phyloP scores from a whole-genome alignment of 768 basidiomycete species.

The Daedalea quercina region DNA sequence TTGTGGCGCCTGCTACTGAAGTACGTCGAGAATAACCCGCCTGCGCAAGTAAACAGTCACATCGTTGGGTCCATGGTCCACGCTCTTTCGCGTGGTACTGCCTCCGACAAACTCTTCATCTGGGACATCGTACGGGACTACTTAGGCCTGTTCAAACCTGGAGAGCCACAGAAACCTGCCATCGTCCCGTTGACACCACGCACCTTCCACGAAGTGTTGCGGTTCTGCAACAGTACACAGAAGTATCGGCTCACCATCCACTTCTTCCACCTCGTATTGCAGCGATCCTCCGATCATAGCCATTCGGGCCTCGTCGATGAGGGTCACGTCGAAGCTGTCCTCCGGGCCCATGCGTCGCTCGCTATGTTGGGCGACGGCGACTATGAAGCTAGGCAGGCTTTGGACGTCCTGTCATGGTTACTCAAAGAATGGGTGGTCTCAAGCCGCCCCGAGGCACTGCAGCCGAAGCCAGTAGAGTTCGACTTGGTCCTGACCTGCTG shows the following conservation, averaged over 20 bases:
- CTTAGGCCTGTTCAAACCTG: constrained; percentile 50
- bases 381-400: constrained; percentile 34
- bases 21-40: constrained; percentile 35
- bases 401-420: constrained; percentile 66
- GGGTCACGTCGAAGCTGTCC: constrained; percentile 54
- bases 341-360: constrained; percentile 41
- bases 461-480: constrained; percentile 47
- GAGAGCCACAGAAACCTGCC: constrained; percentile 30
- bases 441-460: constrained; percentile 16
- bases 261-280: constrained; percentile 55
- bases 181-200: constrained; percentile 38
- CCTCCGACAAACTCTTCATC: constrained; percentile 58
- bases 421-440: constrained; percentile 41
- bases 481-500: constrained; percentile 59
- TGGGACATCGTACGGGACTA: constrained; percentile 57
- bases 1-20: constrained; percentile 66
- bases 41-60: constrained; percentile 47
- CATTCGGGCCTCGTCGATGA: constrained; percentile 39
- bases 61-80: constrained; percentile 46
- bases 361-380: constrained; percentile 35
- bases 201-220: constrained; percentile 48
- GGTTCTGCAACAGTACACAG: constrained; percentile 44
- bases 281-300: constrained; percentile 27
- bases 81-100: constrained; percentile 48
- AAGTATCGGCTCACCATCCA: constrained; percentile 44